phyloP scores from a whole-genome alignment of 306 rosid genomes.

The Cucurbita ficifolia region DNA sequence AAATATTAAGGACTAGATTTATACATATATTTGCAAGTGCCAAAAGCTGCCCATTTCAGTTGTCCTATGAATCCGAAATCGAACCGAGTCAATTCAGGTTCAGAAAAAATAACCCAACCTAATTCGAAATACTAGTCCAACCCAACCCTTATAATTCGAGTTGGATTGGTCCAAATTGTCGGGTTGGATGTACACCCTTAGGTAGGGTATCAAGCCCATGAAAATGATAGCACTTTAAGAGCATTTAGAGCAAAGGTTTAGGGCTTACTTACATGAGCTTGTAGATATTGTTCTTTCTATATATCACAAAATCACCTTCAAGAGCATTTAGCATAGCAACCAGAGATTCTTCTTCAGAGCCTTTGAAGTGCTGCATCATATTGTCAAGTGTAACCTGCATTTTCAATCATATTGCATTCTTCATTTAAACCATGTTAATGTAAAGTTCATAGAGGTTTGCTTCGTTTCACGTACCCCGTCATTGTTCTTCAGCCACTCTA shows the following conservation, averaged over 20 bases:
- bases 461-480: slow-evolving; percentile 34
- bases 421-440: background rate
- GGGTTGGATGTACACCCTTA: no score
- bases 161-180: no score
- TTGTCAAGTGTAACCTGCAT: slow-evolving; percentile 46
- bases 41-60: background rate
- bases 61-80: background rate
- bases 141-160: no score
- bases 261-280: slow-evolving; percentile 28
- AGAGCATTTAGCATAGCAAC: slow-evolving; percentile 37
- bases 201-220: background rate
- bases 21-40: background rate
- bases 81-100: no score
- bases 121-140: no score
- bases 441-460: background rate
- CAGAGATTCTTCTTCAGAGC: slow-evolving; percentile 37
- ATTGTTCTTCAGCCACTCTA: slow-evolving; percentile 49
- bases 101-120: no score
- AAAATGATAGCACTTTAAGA: background rate
- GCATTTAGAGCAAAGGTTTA: background rate
- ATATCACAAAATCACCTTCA: slow-evolving; percentile 55
- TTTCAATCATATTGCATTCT: slow-evolving; percentile 1
- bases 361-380: slow-evolving; percentile 48
- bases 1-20: no score
- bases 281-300: slow-evolving; percentile 37